Percentiles rank a stretch among this genome's conserved stretches.
These are phyloP conservation scores for Boletellus ananas DNA, from an alignment of 768 basidiomycete genomes.

Conservation along the genomic window DNA sequence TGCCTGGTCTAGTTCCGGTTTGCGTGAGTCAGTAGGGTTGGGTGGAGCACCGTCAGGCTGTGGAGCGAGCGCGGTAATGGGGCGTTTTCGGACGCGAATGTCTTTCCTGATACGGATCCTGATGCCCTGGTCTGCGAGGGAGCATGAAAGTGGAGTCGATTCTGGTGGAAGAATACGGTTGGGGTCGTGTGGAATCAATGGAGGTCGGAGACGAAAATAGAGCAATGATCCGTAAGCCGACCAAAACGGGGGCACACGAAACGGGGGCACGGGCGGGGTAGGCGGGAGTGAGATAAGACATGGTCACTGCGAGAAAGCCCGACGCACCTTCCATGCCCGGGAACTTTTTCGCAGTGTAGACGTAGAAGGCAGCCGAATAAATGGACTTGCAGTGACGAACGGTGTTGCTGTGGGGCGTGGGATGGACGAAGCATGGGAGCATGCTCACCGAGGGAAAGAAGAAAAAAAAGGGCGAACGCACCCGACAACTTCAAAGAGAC, in stretches of 20 bases:
- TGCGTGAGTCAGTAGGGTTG: conserved; percentile 13
- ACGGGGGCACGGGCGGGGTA: neutral
- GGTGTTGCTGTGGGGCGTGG: conserved; percentile 50
- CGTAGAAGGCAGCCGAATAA: conserved; percentile 85
- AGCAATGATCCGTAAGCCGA: conserved; percentile 18
- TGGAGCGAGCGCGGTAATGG: conserved; percentile 37
- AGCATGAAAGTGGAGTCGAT: conserved; percentile 84
- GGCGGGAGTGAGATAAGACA: conserved; percentile 22
- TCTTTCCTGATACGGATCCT: conserved; percentile 94
- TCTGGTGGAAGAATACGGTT: conserved; percentile 40
- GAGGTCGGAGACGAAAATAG: conserved; percentile 10
- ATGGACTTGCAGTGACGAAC: conserved; percentile 91
- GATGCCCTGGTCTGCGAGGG: conserved; percentile 92
- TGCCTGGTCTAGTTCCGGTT: conserved; percentile 26
- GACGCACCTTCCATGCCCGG: conserved; percentile 89
- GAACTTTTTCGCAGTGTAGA: conserved; percentile 95
- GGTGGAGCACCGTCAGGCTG: conserved; percentile 15
- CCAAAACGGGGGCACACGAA: conserved; percentile 10
- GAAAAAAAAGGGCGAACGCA: conserved; percentile 39
- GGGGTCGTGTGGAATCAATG: neutral
- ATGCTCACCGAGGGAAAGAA: neutral
- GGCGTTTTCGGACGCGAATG: conserved; percentile 76
- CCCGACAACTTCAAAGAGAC: conserved; percentile 90
- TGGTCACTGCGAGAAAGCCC: neutral
- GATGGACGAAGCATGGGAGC: conserved; percentile 1